Percentiles rank a stretch among this genome's conserved stretches.
Conservation (phyloP, 2,329 filamentous ascomycete genomes). For the Domatiomyces globalis region DNA sequence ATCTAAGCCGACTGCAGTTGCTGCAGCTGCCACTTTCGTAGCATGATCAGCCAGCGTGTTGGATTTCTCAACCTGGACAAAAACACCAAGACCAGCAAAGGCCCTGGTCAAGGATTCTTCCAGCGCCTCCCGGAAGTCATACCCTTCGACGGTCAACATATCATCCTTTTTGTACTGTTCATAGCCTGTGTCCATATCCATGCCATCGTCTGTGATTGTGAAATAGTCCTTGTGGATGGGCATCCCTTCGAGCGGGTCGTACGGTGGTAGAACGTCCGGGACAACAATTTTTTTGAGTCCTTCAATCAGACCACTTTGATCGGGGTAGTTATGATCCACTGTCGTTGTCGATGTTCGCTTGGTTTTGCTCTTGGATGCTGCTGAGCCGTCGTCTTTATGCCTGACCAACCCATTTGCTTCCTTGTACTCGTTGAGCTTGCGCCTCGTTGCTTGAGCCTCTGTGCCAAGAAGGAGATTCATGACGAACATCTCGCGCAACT, state of each 20-base stretch:
- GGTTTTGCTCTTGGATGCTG: slow-evolving; percentile 33
- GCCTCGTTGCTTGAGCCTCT: slow-evolving; percentile 50
- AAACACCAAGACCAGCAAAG: slow-evolving; percentile 77
- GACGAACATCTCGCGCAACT: slow-evolving; percentile 78
- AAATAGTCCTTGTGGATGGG: slow-evolving; percentile 56
- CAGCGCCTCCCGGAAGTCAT: slow-evolving; percentile 69
- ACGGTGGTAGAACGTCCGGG: slow-evolving; percentile 55
- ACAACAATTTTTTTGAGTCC: slow-evolving; percentile 56
- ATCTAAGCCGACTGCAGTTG: neutral
- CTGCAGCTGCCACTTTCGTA: neutral
- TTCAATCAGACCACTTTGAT: slow-evolving; percentile 48
- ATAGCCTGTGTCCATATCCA: slow-evolving; percentile 51
- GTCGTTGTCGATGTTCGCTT: slow-evolving; percentile 56
- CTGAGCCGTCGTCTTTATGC: slow-evolving; percentile 29
- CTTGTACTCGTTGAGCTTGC: slow-evolving; percentile 54
- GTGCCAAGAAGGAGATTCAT: slow-evolving; percentile 68
- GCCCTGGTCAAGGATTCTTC: slow-evolving; percentile 70
- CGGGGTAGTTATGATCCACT: slow-evolving; percentile 23
- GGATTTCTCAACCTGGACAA: slow-evolving; percentile 59
- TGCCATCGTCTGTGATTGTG: slow-evolving; percentile 53
- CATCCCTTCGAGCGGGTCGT: slow-evolving; percentile 77
- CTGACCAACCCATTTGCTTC: slow-evolving; percentile 52
- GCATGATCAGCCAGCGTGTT: neutral
- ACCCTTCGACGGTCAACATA: slow-evolving; percentile 59
- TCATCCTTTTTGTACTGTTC: slow-evolving; percentile 49